phyloP scores from a whole-genome alignment of 768 basidiomycete species.

The Serendipita indica region DNA sequence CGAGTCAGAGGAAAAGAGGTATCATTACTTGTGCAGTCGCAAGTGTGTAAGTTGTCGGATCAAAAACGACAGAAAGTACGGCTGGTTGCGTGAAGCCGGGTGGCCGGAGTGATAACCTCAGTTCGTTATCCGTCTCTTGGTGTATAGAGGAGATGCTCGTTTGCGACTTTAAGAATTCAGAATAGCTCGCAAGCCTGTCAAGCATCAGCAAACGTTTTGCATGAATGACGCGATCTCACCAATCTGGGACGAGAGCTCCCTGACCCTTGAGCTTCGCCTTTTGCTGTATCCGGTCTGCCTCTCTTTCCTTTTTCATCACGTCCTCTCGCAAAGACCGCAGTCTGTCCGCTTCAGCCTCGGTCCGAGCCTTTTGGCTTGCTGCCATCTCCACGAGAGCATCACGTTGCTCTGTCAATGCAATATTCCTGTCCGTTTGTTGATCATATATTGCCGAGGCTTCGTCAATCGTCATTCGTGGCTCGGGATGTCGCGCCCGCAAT shows the following conservation, averaged over 20 bases:
- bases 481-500: conserved; percentile 65
- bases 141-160: not conserved
- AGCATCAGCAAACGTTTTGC: not conserved
- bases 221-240: not conserved
- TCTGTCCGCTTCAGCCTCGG: not conserved
- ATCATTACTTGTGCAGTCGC: not conserved
- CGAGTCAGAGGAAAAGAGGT: not conserved
- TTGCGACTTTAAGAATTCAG: not conserved
- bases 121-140: conserved; percentile 7
- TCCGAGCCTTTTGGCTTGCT: not conserved
- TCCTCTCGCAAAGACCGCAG: not conserved
- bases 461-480: conserved; percentile 62
- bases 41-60: not conserved
- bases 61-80: not conserved
- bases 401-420: conserved; percentile 47
- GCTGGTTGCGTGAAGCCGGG: not conserved
- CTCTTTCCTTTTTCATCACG: conserved; percentile 2
- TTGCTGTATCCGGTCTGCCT: conserved; percentile 3
- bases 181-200: conserved; percentile 1
- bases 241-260: not conserved
- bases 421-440: conserved; percentile 67
- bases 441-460: conserved; percentile 61
- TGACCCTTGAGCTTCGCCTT: not conserved
- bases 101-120: not conserved
- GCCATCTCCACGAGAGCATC: not conserved